Percentiles rank a stretch among this genome's conserved stretches.
These are phyloP conservation scores for Geranomyces variabilis DNA, from an alignment of 192 early-diverging fungal genomes.

Conservation along the genomic window DNA sequence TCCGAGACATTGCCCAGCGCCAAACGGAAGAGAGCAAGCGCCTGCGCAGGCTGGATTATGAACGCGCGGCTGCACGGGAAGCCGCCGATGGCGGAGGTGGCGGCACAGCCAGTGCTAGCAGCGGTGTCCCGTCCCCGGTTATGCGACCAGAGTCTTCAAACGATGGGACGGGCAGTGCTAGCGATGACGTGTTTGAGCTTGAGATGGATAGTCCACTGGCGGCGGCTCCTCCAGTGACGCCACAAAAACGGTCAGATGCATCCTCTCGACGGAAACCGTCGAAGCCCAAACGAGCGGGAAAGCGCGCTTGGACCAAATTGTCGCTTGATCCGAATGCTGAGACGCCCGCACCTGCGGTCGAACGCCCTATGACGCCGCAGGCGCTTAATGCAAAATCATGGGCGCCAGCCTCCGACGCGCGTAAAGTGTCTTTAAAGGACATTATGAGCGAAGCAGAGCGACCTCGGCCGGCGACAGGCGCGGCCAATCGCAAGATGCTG, in stretches of 20 bases:
- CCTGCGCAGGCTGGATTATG: conserved; percentile 11
- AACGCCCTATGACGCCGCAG: conserved; percentile 1
- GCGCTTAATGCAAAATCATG: conserved; percentile 8
- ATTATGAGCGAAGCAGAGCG: conserved; percentile 34
- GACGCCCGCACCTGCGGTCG: neutral
- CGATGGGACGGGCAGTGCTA: conserved; percentile 2
- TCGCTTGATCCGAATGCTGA: neutral
- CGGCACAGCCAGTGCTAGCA: neutral
- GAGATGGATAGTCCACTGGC: conserved; percentile 25
- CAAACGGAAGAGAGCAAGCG: conserved; percentile 13
- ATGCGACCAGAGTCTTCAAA: conserved; percentile 2
- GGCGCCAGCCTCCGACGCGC: neutral
- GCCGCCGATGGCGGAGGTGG: neutral
- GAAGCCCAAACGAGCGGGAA: neutral
- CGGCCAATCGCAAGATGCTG: neutral
- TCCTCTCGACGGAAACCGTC: neutral
- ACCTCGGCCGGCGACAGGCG: neutral
- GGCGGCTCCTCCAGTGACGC: neutral
- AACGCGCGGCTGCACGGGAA: conserved; percentile 4
- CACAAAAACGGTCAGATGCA: too few species aligned
- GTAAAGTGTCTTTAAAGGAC: conserved; percentile 29
- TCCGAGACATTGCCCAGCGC: neutral
- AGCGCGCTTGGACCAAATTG: conserved; percentile 24
- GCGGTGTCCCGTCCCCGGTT: neutral
- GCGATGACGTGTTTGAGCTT: conserved; percentile 36